Base-by-base conservation (phyloP, 306 rosid genomes). In the Bauhinia variegata region DNA sequence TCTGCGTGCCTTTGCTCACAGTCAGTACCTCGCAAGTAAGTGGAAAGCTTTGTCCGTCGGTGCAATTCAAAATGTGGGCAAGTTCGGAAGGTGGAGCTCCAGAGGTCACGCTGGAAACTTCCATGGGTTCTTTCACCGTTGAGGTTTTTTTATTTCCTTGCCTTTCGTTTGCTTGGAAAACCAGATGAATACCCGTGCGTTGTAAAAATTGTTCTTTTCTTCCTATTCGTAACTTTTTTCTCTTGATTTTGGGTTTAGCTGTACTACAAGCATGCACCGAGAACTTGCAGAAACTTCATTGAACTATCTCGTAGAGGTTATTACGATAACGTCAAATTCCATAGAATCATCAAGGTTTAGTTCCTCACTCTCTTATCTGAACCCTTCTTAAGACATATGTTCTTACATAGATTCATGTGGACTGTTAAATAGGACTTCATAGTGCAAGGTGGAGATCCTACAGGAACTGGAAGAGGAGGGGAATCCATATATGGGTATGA, bases 401-500 rank as follows among this genome's bases (percentile, higher is more conserved):
- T 68, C 33, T 75, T 54, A 74, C 75, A 19, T 49, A 13, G 57
- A 11, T 49, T n/a, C 57, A 19, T 73, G 63, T 61, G 70, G 11
- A 33, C 34, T 82, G 51, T 67, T 79, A 64, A 62, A n/a, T 75
- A 93, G 99, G 99, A 95, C 53, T 95, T 95, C 82, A 83, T 95
- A 17, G 96, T 95, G 28, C 99, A 95, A 90, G 96, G 97, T 65
- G 99, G 99, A 33, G 99, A 95, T 88, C 99, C 99, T 44, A 88
- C 97, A 33, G 99, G 99, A 56, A 95, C 99, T 16, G 99, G 99
- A 86, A 85, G 99, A 48, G 99, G 99, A 71, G 99, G 99, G 72
- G 96, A 90, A 54, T 95, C 99, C 58, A 95, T 95, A 36, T 95
- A 90, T 65, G 99, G 99, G 99, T 95, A 85, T 32, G 12, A 60